Conservation (phyloP, 768 basidiomycete genomes). For the Trametopsis cervina region DNA sequence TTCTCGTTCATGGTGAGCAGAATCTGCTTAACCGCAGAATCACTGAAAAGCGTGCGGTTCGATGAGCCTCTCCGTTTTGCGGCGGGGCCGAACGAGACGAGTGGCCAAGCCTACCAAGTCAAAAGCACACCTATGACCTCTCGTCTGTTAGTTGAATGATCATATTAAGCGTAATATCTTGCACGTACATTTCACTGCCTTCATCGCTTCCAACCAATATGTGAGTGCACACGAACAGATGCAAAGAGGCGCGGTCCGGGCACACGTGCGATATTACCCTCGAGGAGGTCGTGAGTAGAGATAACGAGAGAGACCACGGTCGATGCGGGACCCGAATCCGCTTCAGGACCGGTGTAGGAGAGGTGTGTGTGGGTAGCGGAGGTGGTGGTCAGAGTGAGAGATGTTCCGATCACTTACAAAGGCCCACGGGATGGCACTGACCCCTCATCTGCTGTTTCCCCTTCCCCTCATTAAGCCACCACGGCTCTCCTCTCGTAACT, state of each 20-base stretch:
- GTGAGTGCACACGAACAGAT: no score
- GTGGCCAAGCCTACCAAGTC: slow-evolving; percentile 41
- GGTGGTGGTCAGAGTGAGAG: slow-evolving; percentile 3
- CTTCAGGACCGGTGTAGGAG: slow-evolving; percentile 5
- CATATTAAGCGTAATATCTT: not conserved
- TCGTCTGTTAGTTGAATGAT: not conserved
- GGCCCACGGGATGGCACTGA: not conserved
- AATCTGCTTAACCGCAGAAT: slow-evolving; percentile 87
- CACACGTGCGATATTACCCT: no score
- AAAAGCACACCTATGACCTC: slow-evolving; percentile 53
- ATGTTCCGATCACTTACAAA: not conserved
- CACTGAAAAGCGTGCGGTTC: slow-evolving; percentile 35
- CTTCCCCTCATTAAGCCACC: slow-evolving; percentile 2
- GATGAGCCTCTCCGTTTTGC: not conserved
- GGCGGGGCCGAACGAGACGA: no score
- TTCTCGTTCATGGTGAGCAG: slow-evolving; percentile 77
- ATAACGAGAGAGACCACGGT: not conserved
- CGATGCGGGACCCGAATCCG: not conserved
- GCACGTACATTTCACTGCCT: no score
- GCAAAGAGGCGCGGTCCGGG: no score
- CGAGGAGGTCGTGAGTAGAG: not conserved
- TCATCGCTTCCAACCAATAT: no score
- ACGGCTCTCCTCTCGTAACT: not conserved
- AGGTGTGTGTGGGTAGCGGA: slow-evolving; percentile 1
- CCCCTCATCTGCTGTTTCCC: not conserved